phyloP scores from a whole-genome alignment of 257 asterid species.

The Anisodus acutangulus region DNA sequence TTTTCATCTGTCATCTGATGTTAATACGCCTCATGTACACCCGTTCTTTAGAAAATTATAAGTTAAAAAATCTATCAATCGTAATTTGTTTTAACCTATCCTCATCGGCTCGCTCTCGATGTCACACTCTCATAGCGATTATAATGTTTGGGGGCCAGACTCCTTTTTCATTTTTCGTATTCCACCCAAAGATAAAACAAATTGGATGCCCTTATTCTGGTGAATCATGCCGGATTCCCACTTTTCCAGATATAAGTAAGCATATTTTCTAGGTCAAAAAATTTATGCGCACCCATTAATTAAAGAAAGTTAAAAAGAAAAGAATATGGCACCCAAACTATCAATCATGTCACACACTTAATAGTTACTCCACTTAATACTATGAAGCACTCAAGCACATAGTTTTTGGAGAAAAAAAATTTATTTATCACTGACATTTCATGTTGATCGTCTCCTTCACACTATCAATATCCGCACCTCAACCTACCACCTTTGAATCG shows the following conservation, averaged over 20 bases:
- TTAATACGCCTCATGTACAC: too few species aligned
- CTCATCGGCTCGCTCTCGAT: too few species aligned
- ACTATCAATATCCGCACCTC: too few species aligned
- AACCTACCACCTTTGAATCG: too few species aligned
- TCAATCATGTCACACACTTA: conserved; percentile 20
- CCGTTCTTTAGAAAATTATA: too few species aligned
- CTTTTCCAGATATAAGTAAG: neutral
- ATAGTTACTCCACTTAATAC: neutral
- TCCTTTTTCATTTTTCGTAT: too few species aligned
- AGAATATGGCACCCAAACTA: neutral
- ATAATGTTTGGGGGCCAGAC: neutral
- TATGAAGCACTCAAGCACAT: conserved; percentile 7
- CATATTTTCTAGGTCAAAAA: conserved; percentile 17
- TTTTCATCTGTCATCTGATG: too few species aligned
- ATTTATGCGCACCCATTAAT: conserved; percentile 20
- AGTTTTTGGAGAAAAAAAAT: neutral
- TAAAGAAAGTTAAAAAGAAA: neutral
- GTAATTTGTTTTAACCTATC: too few species aligned
- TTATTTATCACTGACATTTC: too few species aligned
- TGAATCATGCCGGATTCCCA: conserved; percentile 22
- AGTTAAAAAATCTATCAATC: too few species aligned
- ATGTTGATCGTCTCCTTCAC: too few species aligned
- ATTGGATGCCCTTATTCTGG: neutral
- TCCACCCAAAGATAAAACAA: neutral
- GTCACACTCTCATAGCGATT: too few species aligned